These are phyloP conservation scores for Hanseniaspora valbyensis DNA, from an alignment of 805 yeast genomes.

Conservation along the genomic window DNA sequence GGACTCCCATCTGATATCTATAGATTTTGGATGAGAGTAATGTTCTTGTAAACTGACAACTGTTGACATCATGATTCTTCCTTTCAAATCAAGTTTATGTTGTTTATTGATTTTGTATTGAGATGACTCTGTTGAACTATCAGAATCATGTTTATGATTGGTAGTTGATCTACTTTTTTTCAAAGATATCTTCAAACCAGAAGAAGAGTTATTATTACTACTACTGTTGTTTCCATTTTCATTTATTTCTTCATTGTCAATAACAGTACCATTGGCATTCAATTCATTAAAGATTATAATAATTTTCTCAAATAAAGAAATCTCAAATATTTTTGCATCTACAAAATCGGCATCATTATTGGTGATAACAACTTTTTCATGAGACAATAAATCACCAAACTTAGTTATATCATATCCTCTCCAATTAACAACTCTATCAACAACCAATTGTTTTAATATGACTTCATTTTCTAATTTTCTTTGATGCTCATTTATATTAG, in stretches of 20 bases:
- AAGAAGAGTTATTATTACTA: no score
- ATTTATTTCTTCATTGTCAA: not conserved
- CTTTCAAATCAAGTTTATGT: constrained; percentile 53
- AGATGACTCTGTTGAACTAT: not conserved
- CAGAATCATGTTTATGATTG: not conserved
- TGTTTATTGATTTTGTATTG: constrained; percentile 19
- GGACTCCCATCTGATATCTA: constrained; percentile 68
- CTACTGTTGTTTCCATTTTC: constrained; percentile 33
- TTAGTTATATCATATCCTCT: constrained; percentile 68
- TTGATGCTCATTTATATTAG: constrained; percentile 84
- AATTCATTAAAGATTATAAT: constrained; percentile 42
- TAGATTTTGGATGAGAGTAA: constrained; percentile 43
- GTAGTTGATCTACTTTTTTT: constrained; percentile 20
- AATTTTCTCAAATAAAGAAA: constrained; percentile 72
- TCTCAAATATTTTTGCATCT: constrained; percentile 60
- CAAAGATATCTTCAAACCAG: constrained; percentile 32
- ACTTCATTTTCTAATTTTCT: constrained; percentile 79
- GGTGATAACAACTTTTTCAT: constrained; percentile 49
- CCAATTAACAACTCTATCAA: constrained; percentile 77
- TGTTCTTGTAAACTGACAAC: constrained; percentile 36
- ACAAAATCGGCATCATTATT: constrained; percentile 29
- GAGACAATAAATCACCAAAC: constrained; percentile 75
- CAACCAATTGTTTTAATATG: constrained; percentile 49
- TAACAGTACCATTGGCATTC: not conserved
- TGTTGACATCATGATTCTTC: constrained; percentile 70